Evolutionary conservation across 2,329 filamentous ascomycete species (phyloP), one percentile per base, ranked within the genome.

Genomic region (Magnaporthiopsis rhizophila): DNA sequence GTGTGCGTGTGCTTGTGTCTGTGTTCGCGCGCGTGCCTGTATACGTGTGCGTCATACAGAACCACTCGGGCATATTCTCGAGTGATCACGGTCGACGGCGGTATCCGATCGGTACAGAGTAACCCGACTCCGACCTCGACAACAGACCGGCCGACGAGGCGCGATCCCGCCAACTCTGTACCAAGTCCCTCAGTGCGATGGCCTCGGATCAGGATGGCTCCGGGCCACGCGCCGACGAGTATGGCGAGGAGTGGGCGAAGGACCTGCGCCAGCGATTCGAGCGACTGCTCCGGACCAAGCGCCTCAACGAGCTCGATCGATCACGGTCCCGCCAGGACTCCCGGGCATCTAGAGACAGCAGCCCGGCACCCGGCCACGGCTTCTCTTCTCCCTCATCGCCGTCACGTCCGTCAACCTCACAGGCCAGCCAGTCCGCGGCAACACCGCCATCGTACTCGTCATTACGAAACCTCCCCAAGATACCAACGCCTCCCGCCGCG

Each of bases 261-360:
- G 90, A 92, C 66, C 80, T 98, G 71, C 89, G 90, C 62, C 80
- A 89, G 71, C 89, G 92, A 72, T 97, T 97, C 75, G 91, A 96
- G 74, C 89, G 92, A 68, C 80, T 96, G 66, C 83, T 98, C 72
- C 89, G 91, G 74, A 92, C 90, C 65, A 93, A 91, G 80, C 86
- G 92, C 75, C 87, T 97, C 81, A 93, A 91, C 74, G 90, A 93
- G 68, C 82, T 97, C 62, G 87, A 89, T 70, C 85, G 87, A 69
- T 86, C 87, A 45, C 81, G 83, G 67, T 82, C 85, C 45, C 80
- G 82, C 38, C 82, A 81, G 56, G 79, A 81, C 62, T 89, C 88
- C 50, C 88, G 81, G 57, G 79, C 80, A 68, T 61, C 45, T 65
- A 70, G 76, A 67, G 83, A 86, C 69, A 77, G 78, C 64, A 73